A percentile compares a stretch with the other conserved stretches of the same genome.
Evolutionary conservation across 169 alveolate genomes (phyloP).

Genomic region (Neospora caninum): DNA sequence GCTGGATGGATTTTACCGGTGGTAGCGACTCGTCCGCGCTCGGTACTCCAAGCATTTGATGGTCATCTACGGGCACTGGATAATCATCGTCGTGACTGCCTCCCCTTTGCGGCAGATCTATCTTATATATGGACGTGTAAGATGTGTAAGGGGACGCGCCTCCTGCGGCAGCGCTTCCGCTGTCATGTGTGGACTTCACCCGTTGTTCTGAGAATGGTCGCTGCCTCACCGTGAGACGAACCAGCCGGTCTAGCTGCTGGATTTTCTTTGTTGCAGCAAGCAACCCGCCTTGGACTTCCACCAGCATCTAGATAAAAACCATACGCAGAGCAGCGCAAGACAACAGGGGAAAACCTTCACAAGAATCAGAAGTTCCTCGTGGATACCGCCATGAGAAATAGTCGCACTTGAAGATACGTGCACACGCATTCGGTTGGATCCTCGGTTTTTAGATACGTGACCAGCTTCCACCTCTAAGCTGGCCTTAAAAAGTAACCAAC

Average conservation of each 20-base stretch:
- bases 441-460: no score
- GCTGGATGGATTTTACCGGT: no score
- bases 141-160: slow-evolving; percentile 11
- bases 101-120: not conserved
- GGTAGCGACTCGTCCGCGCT: no score
- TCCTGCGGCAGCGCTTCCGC: not conserved
- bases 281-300: slow-evolving; percentile 22
- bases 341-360: no score
- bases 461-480: no score
- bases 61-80: not conserved
- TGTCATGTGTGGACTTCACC: not conserved
- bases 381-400: no score
- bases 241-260: slow-evolving; percentile 23
- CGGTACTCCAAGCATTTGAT: not conserved
- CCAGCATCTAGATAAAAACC: not conserved
- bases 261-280: slow-evolving; percentile 21
- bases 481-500: no score
- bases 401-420: no score
- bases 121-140: not conserved
- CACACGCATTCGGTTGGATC: no score
- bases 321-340: no score
- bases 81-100: not conserved
- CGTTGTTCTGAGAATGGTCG: not conserved
- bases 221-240: not conserved
- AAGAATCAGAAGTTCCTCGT: no score